These are phyloP conservation scores for Kurtzmaniella quercitrusa DNA, from an alignment of 1,139 yeast species.

Conservation along the genomic window DNA sequence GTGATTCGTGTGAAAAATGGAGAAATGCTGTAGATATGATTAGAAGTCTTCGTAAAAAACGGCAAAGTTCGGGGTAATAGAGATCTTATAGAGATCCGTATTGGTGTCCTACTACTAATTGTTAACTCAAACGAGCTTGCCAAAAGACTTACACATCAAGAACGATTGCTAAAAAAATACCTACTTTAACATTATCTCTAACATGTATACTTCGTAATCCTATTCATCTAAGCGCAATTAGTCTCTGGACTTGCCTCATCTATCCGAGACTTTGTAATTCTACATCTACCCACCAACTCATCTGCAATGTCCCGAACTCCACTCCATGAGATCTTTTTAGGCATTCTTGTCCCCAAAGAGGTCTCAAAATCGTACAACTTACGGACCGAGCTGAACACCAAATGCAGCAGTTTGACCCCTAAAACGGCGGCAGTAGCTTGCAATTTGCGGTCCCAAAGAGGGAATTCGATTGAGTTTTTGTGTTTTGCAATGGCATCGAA, in stretches of 20 bases:
- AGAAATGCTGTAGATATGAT: no score
- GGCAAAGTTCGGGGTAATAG: no score
- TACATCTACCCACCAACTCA: slow-evolving; percentile 74
- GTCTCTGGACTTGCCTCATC: background rate
- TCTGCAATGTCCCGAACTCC: slow-evolving; percentile 73
- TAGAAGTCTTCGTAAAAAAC: no score
- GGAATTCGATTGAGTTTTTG: slow-evolving; percentile 31
- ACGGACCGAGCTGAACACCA: slow-evolving; percentile 69
- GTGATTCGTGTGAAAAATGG: no score
- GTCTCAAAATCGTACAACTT: slow-evolving; percentile 84
- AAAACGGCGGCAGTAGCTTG: slow-evolving; percentile 74
- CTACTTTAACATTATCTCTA: background rate
- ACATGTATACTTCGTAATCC: background rate
- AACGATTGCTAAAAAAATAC: background rate
- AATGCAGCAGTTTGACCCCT: slow-evolving; percentile 78
- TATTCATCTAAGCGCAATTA: background rate
- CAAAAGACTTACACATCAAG: no score
- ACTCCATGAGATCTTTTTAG: slow-evolving; percentile 84
- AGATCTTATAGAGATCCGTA: no score
- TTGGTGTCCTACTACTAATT: no score
- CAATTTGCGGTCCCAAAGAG: slow-evolving; percentile 29
- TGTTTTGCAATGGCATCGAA: slow-evolving; percentile 16
- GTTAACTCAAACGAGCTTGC: no score
- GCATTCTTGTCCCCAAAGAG: slow-evolving; percentile 74
- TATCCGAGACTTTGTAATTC: slow-evolving; percentile 5